A percentile compares a stretch with the other conserved stretches of the same genome.
Evolutionary conservation across 148 eudicot species (phyloP).

Genomic region (Rhododendron williamsianum): DNA sequence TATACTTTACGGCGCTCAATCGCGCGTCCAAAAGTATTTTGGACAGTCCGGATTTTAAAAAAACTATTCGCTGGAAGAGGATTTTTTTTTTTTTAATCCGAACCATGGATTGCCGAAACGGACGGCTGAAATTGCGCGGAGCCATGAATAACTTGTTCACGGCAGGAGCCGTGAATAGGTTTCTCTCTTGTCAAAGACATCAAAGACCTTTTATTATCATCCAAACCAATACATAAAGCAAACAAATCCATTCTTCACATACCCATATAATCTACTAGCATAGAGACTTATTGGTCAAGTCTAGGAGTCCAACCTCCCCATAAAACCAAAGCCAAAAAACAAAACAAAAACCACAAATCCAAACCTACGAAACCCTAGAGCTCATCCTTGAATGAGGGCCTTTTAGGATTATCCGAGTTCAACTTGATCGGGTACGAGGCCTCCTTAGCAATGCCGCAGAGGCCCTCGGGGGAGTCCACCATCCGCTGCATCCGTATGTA

Average conservation of each 20-base stretch:
- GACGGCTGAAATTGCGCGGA: too few relatives aligned
- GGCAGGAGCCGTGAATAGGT: too few relatives aligned
- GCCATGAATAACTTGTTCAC: too few relatives aligned
- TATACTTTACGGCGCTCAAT: too few relatives aligned
- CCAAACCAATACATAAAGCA: conserved; percentile 9
- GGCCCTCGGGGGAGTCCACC: conserved; percentile 39
- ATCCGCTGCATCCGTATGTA: conserved; percentile 57
- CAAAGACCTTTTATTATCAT: conserved; percentile 2
- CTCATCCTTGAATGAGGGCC: conserved; percentile 35
- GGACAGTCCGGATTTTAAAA: too few relatives aligned
- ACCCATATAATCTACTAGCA: background rate
- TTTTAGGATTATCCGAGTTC: conserved; percentile 35
- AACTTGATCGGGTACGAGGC: conserved; percentile 61
- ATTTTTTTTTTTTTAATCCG: too few relatives aligned
- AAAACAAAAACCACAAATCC: background rate
- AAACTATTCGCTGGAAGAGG: too few relatives aligned
- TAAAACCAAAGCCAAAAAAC: background rate
- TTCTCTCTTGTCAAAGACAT: too few relatives aligned
- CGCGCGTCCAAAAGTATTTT: too few relatives aligned
- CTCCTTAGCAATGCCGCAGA: conserved; percentile 69
- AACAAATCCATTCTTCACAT: background rate
- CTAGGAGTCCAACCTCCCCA: background rate
- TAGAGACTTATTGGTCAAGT: background rate
- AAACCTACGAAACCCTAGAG: conserved; percentile 26
- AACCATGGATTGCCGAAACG: too few relatives aligned